Percentiles rank a stretch among this genome's conserved stretches.
Evolutionary conservation across 2,329 filamentous ascomycete genomes (phyloP).

Genomic region (Curvularia hawaiiensis): DNA sequence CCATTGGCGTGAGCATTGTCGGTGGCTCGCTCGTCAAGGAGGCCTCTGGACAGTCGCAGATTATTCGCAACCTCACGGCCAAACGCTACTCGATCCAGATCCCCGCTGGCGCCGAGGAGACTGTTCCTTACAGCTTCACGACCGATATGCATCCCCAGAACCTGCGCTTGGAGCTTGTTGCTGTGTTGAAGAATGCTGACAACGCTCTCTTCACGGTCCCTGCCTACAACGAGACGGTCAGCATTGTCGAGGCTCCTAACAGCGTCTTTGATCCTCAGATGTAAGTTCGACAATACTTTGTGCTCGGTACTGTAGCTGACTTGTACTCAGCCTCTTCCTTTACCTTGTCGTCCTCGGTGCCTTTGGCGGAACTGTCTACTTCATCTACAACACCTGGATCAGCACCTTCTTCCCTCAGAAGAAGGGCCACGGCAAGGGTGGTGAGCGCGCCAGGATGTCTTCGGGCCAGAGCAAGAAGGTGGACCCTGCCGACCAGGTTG

Average conservation of each 20-base stretch:
- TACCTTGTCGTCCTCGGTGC: constrained; percentile 85
- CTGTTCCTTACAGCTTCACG: constrained; percentile 80
- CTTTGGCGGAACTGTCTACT: constrained; percentile 84
- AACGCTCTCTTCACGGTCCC: constrained; percentile 76
- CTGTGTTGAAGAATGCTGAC: constrained; percentile 71
- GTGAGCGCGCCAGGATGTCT: constrained; percentile 69
- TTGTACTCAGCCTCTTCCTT: constrained; percentile 79
- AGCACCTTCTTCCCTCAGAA: constrained; percentile 93
- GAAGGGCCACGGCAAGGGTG: constrained; percentile 61
- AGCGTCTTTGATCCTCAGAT: constrained; percentile 96
- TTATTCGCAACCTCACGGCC: constrained; percentile 84
- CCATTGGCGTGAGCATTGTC: constrained; percentile 77
- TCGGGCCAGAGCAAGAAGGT: constrained; percentile 70
- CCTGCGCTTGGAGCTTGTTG: constrained; percentile 75
- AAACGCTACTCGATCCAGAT: constrained; percentile 75
- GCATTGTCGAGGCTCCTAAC: constrained; percentile 86
- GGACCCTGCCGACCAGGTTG: constrained; percentile 62
- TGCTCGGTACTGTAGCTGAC: constrained; percentile 1
- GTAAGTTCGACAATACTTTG: constrained; percentile 59
- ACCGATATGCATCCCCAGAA: constrained; percentile 95
- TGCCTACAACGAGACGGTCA: constrained; percentile 81
- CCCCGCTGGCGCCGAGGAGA: constrained; percentile 75
- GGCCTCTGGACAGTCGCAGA: constrained; percentile 58
- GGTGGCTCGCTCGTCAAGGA: constrained; percentile 73
- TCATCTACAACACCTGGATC: constrained; percentile 98